Evolutionary conservation across 2,329 filamentous ascomycete genomes (phyloP), one percentile per base, ranked within the genome.

Genomic region (Colletotrichum cereale): DNA sequence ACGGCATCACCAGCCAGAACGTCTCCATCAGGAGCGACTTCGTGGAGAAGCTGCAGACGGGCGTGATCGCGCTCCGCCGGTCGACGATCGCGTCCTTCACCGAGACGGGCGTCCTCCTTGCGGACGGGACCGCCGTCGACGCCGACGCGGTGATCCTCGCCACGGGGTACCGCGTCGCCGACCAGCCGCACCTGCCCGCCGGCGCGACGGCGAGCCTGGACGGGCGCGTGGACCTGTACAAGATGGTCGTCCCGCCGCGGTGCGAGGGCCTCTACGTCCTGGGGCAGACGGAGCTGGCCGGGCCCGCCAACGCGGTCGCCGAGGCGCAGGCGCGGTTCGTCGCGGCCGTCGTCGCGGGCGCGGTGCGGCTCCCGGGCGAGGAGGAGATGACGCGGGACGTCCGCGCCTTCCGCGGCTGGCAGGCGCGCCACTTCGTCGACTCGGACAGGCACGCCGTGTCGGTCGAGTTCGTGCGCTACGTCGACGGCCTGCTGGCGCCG

Each of bases 91-190:
- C 79, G 11, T 72, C 71, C 29, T 77, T 82, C 57, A 78, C 76
- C 5, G 58, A 68, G 34, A 58, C 50, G 2, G 68, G 68, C 11
- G 81, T 89, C 0, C 73, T 82, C 16, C 80, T 89, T 1, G 79
- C 81, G 1, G 81, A 81, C 14, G 85, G 85, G 0, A 79, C 79
- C 0, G 68, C 71, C 0, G 63, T 89, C 1, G 73, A 81, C 0
- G 79, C 84, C 0, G 86, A 89, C 69, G 84, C 81, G 0, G 73
- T 90, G 0, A 79, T 89, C 7, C 87, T 83, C 67, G 82, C 83
- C 2, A 90, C 87, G 0, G 88, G 88, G 1, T 89, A 72, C 24
- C 58, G 58, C 58, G 31, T 36, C 11, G 47, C 55, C 18, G 57
- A 70, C n/a, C 38, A 71, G 16, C 75, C 77, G 18, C 81, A 80